These are phyloP conservation scores for Starmera quercuum DNA, from an alignment of 805 yeast genomes.

Conservation along the genomic window DNA sequence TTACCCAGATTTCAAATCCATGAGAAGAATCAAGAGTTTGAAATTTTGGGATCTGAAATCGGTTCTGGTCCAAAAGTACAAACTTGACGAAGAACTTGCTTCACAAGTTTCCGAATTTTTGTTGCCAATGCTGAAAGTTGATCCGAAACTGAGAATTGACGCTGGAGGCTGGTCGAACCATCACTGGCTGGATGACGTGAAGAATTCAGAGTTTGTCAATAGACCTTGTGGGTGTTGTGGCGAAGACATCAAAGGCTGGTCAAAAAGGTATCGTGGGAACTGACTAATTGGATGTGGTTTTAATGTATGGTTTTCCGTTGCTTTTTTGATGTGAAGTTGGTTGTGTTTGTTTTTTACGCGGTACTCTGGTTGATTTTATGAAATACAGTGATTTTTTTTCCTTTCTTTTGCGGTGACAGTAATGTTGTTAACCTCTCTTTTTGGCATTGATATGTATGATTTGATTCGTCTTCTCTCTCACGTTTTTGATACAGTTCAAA, in stretches of 20 bases:
- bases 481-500: no score
- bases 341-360: background rate
- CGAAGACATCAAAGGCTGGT: slow-evolving; percentile 21
- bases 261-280: slow-evolving; percentile 1
- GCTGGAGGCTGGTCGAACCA: slow-evolving; percentile 46
- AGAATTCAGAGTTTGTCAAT: slow-evolving; percentile 7
- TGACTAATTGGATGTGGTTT: background rate
- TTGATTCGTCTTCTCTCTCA: no score
- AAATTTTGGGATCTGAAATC: slow-evolving; percentile 71
- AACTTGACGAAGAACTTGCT: slow-evolving; percentile 49
- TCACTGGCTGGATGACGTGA: slow-evolving; percentile 34
- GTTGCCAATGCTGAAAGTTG: slow-evolving; percentile 39
- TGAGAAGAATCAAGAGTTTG: slow-evolving; percentile 58
- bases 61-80: slow-evolving; percentile 71
- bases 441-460: no score
- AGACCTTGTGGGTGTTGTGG: slow-evolving; percentile 18
- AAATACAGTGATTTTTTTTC: no score
- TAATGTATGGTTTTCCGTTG: background rate
- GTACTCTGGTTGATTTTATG: background rate
- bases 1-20: slow-evolving; percentile 30
- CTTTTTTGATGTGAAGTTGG: background rate
- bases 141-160: slow-evolving; percentile 44
- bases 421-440: no score
- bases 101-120: slow-evolving; percentile 38
- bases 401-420: no score